phyloP scores from a whole-genome alignment of 768 basidiomycete species.

The Rhizopogon vulgaris region DNA sequence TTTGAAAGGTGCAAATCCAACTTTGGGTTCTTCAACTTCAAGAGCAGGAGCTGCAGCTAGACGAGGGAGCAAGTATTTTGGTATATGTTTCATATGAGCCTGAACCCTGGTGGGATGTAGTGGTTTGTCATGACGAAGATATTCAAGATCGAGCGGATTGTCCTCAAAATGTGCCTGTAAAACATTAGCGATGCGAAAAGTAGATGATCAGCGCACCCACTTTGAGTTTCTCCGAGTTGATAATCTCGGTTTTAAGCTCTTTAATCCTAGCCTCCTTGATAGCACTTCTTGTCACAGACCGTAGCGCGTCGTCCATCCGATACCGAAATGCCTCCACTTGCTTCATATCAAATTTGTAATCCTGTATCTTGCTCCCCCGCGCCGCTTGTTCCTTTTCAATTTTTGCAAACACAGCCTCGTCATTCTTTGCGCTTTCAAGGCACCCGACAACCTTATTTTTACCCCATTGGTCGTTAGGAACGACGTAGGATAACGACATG shows the following conservation, averaged over 20 bases:
- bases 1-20: slow-evolving; percentile 70
- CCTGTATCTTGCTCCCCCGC: slow-evolving; percentile 55
- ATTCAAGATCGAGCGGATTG: slow-evolving; percentile 90
- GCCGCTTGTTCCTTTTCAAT: slow-evolving; percentile 74
- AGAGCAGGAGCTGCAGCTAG: slow-evolving; percentile 47
- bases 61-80: slow-evolving; percentile 84
- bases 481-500: slow-evolving; percentile 85
- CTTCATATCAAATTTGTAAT: slow-evolving; percentile 92
- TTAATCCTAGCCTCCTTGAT: slow-evolving; percentile 90
- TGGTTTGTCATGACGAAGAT: slow-evolving; percentile 89
- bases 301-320: slow-evolving; percentile 93
- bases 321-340: slow-evolving; percentile 97
- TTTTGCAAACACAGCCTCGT: slow-evolving; percentile 54
- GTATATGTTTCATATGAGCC: slow-evolving; percentile 93
- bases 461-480: slow-evolving; percentile 62
- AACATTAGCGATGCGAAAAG: not conserved
- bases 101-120: slow-evolving; percentile 87
- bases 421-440: slow-evolving; percentile 62
- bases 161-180: slow-evolving; percentile 94
- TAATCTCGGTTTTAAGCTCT: slow-evolving; percentile 86
- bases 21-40: slow-evolving; percentile 32
- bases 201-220: slow-evolving; percentile 33
- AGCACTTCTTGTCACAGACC: slow-evolving; percentile 79
- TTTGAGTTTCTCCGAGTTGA: slow-evolving; percentile 96
- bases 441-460: slow-evolving; percentile 69